A percentile compares a stretch with the other conserved stretches of the same genome.
These are phyloP conservation scores for Rhodamnia argentea DNA, from an alignment of 345 rosid genomes.

Conservation along the genomic window DNA sequence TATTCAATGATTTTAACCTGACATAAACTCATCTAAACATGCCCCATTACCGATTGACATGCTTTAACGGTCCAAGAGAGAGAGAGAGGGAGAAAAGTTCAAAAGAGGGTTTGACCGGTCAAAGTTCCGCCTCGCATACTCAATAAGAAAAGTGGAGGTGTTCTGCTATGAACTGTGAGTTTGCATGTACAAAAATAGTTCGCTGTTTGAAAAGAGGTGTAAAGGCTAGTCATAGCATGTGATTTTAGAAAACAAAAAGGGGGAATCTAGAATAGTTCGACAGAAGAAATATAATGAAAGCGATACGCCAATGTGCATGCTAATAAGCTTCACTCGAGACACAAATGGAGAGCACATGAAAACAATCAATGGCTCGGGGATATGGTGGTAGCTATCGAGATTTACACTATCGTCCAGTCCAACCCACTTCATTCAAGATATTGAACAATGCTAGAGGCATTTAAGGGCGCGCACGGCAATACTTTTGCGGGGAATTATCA, in stretches of 20 bases:
- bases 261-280: not conserved
- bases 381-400: not conserved
- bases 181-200: not conserved
- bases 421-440: not conserved
- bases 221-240: not conserved
- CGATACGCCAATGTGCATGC: not conserved
- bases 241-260: not conserved
- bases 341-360: not conserved
- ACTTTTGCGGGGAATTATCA: too few species aligned
- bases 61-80: not conserved
- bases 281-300: not conserved
- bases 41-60: not conserved
- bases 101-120: not conserved
- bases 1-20: not conserved
- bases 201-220: not conserved
- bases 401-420: not conserved
- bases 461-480: too few species aligned
- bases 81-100: not conserved
- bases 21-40: not conserved
- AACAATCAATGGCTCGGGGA: not conserved
- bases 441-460: not conserved
- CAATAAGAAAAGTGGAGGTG: not conserved
- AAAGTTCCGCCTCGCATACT: not conserved
- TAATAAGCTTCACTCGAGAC: not conserved
- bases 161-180: not conserved